Evolutionary conservation across 768 basidiomycete genomes (phyloP).

Genomic region (Psilocybe cyanescens): DNA sequence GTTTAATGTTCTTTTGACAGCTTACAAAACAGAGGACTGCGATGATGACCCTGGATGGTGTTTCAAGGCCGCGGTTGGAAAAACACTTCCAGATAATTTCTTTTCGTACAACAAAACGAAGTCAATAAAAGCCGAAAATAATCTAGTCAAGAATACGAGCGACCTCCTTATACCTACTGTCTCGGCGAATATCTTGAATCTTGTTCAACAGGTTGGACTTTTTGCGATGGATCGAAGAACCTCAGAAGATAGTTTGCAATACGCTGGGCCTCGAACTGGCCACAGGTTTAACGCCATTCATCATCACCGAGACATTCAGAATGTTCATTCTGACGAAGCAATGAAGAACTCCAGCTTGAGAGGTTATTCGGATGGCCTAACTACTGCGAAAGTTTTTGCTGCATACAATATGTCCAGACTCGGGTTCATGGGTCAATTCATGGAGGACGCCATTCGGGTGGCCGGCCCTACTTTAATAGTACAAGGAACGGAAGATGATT

Average conservation of each 20-base stretch:
- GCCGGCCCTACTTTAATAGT: constrained; percentile 38
- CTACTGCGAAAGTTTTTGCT: constrained; percentile 59
- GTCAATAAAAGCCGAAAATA: constrained; percentile 6
- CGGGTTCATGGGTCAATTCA: constrained; percentile 65
- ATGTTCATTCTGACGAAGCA: constrained; percentile 10
- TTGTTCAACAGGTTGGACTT: neutral
- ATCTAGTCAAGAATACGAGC: constrained; percentile 9
- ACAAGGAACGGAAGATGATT: constrained; percentile 44
- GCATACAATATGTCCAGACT: constrained; percentile 49
- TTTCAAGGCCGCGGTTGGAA: constrained; percentile 63
- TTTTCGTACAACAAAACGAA: constrained; percentile 44
- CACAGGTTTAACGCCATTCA: constrained; percentile 33
- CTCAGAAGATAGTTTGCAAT: neutral
- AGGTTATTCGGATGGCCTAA: constrained; percentile 66
- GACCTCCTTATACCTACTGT: constrained; percentile 18
- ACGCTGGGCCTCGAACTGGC: neutral
- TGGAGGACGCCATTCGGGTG: constrained; percentile 48
- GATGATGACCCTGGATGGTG: constrained; percentile 68
- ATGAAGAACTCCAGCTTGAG: constrained; percentile 22
- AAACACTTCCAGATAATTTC: constrained; percentile 59
- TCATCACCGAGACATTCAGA: constrained; percentile 15
- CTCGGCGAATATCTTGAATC: constrained; percentile 13
- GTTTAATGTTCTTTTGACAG: constrained; percentile 29
- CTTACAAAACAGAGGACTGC: constrained; percentile 67
- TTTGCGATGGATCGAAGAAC: neutral